A percentile compares a stretch with the other conserved stretches of the same genome.
These are phyloP conservation scores for Citrus maxima DNA, from an alignment of 345 rosid species.

Conservation along the genomic window DNA sequence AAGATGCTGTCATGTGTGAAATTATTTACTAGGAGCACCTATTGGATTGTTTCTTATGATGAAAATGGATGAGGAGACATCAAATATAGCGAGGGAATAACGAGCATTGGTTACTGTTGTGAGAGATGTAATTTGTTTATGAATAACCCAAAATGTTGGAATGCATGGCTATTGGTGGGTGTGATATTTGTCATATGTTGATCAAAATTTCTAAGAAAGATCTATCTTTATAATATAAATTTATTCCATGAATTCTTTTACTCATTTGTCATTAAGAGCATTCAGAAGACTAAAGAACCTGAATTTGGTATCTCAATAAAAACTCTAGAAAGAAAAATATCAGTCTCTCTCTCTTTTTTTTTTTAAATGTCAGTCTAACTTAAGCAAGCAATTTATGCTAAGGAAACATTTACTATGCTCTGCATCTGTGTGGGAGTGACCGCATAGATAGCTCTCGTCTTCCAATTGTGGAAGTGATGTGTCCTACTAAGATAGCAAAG, in stretches of 20 bases:
- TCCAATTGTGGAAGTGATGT: not conserved
- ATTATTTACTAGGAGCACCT: not conserved
- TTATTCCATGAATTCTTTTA: not conserved
- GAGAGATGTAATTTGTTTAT: not conserved
- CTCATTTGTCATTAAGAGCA: not conserved
- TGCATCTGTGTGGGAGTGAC: not conserved
- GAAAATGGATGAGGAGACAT: not conserved
- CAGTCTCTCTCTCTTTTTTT: not conserved
- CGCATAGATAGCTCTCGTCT: not conserved
- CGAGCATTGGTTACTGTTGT: not conserved
- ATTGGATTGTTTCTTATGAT: not conserved
- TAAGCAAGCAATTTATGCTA: not conserved
- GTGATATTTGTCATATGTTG: not conserved
- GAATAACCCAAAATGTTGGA: not conserved
- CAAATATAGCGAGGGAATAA: not conserved
- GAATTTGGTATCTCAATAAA: not conserved
- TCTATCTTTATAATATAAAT: not conserved
- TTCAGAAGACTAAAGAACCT: not conserved
- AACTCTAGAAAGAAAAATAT: not conserved
- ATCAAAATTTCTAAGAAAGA: not conserved
- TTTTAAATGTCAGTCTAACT: not conserved
- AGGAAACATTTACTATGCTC: not conserved
- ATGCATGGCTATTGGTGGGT: not conserved
- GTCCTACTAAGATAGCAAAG: not conserved
- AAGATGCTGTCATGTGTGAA: not conserved